These are phyloP conservation scores for Mrakia gelida DNA, from an alignment of 768 basidiomycete genomes.

Conservation along the genomic window DNA sequence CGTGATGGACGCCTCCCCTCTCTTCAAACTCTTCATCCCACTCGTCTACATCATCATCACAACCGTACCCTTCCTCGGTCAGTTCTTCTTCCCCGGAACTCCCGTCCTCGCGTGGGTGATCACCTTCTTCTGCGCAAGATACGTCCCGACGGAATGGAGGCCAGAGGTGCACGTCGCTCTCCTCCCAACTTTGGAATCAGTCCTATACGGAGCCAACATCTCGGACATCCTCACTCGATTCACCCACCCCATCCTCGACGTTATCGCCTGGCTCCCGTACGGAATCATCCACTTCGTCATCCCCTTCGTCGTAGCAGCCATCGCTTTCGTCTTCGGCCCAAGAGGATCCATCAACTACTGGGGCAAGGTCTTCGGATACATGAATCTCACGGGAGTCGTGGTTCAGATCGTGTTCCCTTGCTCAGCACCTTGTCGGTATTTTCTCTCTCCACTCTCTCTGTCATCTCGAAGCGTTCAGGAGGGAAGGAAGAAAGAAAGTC, in stretches of 20 bases:
- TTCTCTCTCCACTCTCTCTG: not conserved
- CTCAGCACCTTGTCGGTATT: conserved; percentile 65
- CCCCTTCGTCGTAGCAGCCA: conserved; percentile 78
- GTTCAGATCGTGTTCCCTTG: conserved; percentile 86
- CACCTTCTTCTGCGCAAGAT: conserved; percentile 77
- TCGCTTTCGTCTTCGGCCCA: conserved; percentile 84
- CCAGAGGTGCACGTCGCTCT: conserved; percentile 86
- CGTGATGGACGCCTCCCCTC: conserved; percentile 65
- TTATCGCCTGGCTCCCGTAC: conserved; percentile 94
- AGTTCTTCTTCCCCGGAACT: conserved; percentile 80
- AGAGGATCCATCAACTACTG: conserved; percentile 76
- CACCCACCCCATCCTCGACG: conserved; percentile 86
- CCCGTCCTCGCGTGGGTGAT: conserved; percentile 84
- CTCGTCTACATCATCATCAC: conserved; percentile 63
- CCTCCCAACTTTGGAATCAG: conserved; percentile 88
- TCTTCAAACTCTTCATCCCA: conserved; percentile 72
- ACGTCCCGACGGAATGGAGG: conserved; percentile 69
- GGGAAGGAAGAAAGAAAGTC: not conserved
- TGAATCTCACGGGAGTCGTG: conserved; percentile 84
- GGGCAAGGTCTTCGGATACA: conserved; percentile 82
- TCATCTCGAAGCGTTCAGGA: not conserved
- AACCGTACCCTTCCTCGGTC: conserved; percentile 76
- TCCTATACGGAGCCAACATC: conserved; percentile 97
- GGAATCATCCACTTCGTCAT: conserved; percentile 86
- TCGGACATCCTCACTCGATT: conserved; percentile 92